These are phyloP conservation scores for Populus euphratica DNA, from an alignment of 345 rosid genomes.

Conservation along the genomic window DNA sequence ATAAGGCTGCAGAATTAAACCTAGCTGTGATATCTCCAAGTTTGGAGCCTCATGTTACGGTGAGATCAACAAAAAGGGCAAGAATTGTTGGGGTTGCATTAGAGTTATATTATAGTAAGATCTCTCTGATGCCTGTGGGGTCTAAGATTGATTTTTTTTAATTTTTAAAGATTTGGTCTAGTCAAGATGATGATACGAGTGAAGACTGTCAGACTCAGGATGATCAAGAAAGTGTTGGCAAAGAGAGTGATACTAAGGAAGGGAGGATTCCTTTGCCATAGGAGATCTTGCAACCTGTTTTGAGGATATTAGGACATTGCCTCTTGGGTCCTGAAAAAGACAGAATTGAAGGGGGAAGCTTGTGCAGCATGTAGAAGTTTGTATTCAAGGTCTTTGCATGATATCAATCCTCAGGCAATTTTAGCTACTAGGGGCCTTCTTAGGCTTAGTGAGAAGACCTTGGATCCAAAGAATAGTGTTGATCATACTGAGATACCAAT, in stretches of 20 bases:
- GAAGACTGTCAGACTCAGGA: not conserved
- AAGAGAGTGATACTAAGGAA: slow-evolving; percentile 5
- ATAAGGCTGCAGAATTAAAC: slow-evolving; percentile 51
- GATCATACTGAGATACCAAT: slow-evolving; percentile 59
- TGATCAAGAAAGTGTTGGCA: not conserved
- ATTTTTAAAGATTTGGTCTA: slow-evolving; percentile 62
- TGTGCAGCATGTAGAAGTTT: slow-evolving; percentile 51
- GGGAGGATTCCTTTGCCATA: slow-evolving; percentile 60
- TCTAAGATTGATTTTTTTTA: slow-evolving; percentile 78
- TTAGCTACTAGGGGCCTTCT: slow-evolving; percentile 68
- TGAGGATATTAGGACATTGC: slow-evolving; percentile 78
- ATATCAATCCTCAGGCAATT: slow-evolving; percentile 64
- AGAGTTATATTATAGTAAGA: slow-evolving; percentile 62
- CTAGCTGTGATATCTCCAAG: slow-evolving; percentile 64
- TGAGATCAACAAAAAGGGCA: slow-evolving; percentile 64
- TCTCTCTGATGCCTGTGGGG: slow-evolving; percentile 44
- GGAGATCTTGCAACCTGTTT: slow-evolving; percentile 73
- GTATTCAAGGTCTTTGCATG: slow-evolving; percentile 54
- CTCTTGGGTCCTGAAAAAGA: slow-evolving; percentile 45
- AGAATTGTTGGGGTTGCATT: slow-evolving; percentile 73
- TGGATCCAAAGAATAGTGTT: slow-evolving; percentile 35
- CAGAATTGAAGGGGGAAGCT: slow-evolving; percentile 40
- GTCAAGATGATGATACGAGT: slow-evolving; percentile 35
- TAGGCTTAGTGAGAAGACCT: slow-evolving; percentile 42
- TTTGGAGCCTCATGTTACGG: slow-evolving; percentile 74